Conservation (phyloP, 129 eudicot genomes). For the Calendula officinalis region DNA sequence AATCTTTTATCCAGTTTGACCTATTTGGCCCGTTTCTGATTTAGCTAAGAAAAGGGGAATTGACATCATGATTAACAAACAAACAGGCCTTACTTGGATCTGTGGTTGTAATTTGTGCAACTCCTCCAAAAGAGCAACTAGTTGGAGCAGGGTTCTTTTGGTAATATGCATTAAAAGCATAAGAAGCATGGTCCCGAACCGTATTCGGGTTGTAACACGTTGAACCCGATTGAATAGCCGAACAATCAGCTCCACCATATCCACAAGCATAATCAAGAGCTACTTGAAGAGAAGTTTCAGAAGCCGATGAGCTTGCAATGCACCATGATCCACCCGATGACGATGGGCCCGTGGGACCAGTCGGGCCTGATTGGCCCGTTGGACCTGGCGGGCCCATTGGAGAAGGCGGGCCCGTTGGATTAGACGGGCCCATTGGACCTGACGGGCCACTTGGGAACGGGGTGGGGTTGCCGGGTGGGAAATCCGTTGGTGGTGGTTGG, state of each 20-base stretch:
- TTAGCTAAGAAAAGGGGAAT: neutral
- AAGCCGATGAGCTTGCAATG: slow-evolving; percentile 73
- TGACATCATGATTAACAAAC: neutral
- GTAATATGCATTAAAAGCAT: slow-evolving; percentile 86
- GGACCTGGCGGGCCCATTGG: slow-evolving; percentile 35
- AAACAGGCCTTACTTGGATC: slow-evolving; percentile 75
- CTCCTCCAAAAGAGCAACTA: slow-evolving; percentile 91
- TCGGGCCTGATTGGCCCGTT: slow-evolving; percentile 30
- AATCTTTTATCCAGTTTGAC: neutral
- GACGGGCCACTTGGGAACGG: slow-evolving; percentile 22
- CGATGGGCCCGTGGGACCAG: slow-evolving; percentile 35
- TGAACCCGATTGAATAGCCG: slow-evolving; percentile 71
- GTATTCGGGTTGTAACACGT: slow-evolving; percentile 82
- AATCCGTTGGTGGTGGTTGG: too few species aligned
- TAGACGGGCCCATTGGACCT: slow-evolving; percentile 24
- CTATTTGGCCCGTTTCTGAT: neutral
- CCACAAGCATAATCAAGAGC: slow-evolving; percentile 97
- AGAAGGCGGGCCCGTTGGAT: slow-evolving; percentile 28
- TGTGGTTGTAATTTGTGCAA: slow-evolving; percentile 68
- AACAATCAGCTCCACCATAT: slow-evolving; percentile 95
- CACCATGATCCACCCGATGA: slow-evolving; percentile 79
- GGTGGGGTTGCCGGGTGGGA: slow-evolving; percentile 30
- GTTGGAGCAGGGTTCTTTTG: slow-evolving; percentile 90
- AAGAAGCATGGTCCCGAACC: slow-evolving; percentile 80
- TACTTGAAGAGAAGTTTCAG: slow-evolving; percentile 79